Evolutionary conservation across 1,284 basidiomycete genomes (phyloP).

Genomic region (Entoloma clypeatum): DNA sequence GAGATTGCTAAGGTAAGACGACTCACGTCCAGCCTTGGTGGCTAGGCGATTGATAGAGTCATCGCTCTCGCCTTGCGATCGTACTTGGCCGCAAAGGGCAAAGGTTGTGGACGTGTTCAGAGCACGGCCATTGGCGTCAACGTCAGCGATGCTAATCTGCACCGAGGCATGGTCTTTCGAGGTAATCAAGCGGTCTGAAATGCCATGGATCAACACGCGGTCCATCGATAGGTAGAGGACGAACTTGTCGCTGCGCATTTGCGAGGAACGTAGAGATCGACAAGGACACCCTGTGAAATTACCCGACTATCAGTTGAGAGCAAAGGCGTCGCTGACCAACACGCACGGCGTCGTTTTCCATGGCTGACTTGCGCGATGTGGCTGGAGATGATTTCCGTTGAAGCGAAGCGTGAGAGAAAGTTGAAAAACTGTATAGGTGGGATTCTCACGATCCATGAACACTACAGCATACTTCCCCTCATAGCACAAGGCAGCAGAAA

Average conservation of each 20-base stretch:
- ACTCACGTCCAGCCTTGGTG: slow-evolving; percentile 93
- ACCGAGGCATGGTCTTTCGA: slow-evolving; percentile 99
- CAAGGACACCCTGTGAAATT: slow-evolving; percentile 81
- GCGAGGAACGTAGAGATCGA: slow-evolving; percentile 99
- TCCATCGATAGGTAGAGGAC: slow-evolving; percentile 29
- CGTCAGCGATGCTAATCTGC: slow-evolving; percentile 93
- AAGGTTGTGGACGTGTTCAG: slow-evolving; percentile 87
- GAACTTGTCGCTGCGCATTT: slow-evolving; percentile 96
- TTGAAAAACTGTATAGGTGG: slow-evolving; percentile 38
- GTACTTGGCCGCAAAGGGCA: slow-evolving; percentile 91
- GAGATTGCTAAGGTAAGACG: slow-evolving; percentile 7
- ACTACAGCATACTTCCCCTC: too few species aligned
- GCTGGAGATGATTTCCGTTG: slow-evolving; percentile 22
- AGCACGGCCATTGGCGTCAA: slow-evolving; percentile 90
- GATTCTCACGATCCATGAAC: too few species aligned
- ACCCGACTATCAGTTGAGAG: slow-evolving; percentile 11
- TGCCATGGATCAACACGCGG: slow-evolving; percentile 7
- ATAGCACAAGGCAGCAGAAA: too few species aligned
- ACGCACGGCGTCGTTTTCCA: slow-evolving; percentile 78
- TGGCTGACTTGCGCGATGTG: slow-evolving; percentile 36
- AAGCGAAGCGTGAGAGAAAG: slow-evolving; percentile 34
- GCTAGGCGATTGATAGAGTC: slow-evolving; percentile 97
- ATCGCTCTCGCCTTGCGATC: slow-evolving; percentile 94
- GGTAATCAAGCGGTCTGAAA: slow-evolving; percentile 88
- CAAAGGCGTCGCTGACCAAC: background rate